Percentiles rank a stretch among this genome's conserved stretches.
Conservation (phyloP, 2,329 filamentous ascomycete genomes). For the Claviceps digitariae region DNA sequence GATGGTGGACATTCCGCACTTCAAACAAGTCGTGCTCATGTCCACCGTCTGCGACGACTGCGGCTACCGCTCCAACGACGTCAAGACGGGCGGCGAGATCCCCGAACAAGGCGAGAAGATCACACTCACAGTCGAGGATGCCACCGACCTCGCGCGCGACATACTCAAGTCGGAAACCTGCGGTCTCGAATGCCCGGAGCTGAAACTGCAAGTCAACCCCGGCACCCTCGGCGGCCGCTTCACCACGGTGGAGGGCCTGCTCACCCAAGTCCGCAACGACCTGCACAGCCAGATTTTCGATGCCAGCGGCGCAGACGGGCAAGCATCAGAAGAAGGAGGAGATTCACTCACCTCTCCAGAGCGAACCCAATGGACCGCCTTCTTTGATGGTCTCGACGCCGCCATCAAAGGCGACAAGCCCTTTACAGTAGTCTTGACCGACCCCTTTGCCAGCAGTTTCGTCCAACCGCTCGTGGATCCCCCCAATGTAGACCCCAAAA, state of each 20-base stretch:
- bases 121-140: constrained; percentile 54
- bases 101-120: constrained; percentile 78
- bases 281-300: constrained; percentile 81
- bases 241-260: constrained; percentile 87
- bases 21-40: constrained; percentile 96
- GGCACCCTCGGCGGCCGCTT: constrained; percentile 92
- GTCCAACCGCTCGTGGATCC: constrained; percentile 81
- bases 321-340: constrained; percentile 45
- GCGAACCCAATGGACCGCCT: constrained; percentile 61
- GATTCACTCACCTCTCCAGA: constrained; percentile 61
- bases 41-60: constrained; percentile 84
- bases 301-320: constrained; percentile 36
- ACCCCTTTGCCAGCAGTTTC: constrained; percentile 86
- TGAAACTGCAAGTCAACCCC: constrained; percentile 76
- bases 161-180: constrained; percentile 96
- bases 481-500: constrained; percentile 56
- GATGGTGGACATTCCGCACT: constrained; percentile 95
- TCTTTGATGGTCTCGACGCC: constrained; percentile 63
- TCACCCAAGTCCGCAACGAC: constrained; percentile 86
- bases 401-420: constrained; percentile 70
- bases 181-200: constrained; percentile 71
- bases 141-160: constrained; percentile 71
- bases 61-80: constrained; percentile 89
- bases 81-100: constrained; percentile 91
- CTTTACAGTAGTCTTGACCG: constrained; percentile 73